These are phyloP conservation scores for Paragyromitra xinjiangensis DNA, from an alignment of 495 filamentous ascomycete species.

Conservation along the genomic window DNA sequence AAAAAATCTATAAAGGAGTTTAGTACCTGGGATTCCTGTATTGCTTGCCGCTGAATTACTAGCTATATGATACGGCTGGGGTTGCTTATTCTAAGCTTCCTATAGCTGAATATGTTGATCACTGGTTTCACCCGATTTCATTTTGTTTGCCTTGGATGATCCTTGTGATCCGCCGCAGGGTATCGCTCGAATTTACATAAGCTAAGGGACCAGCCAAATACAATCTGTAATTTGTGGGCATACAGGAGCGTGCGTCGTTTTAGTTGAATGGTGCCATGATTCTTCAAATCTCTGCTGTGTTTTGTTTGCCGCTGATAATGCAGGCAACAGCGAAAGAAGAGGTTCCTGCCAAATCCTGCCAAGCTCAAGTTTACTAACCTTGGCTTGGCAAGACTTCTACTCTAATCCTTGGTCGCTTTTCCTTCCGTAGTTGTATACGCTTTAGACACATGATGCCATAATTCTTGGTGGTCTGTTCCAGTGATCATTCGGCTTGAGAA, in stretches of 20 bases:
- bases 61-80: neutral
- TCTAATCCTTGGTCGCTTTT: neutral
- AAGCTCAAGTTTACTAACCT: neutral
- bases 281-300: neutral
- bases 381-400: neutral
- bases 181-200: neutral
- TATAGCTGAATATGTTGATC: neutral
- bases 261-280: neutral
- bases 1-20: neutral
- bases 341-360: slow-evolving; percentile 1
- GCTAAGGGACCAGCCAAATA: neutral
- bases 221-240: neutral
- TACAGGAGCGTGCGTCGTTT: neutral
- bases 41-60: neutral
- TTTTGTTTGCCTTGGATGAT: neutral
- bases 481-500: too few species aligned
- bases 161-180: neutral
- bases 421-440: neutral
- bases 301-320: neutral
- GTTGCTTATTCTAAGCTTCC: neutral
- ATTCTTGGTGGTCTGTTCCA: neutral
- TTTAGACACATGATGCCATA: neutral
- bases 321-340: neutral
- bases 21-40: neutral
- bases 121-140: neutral